Base-by-base conservation (phyloP, 1,284 basidiomycete species). In the Marasmius fiardii region DNA sequence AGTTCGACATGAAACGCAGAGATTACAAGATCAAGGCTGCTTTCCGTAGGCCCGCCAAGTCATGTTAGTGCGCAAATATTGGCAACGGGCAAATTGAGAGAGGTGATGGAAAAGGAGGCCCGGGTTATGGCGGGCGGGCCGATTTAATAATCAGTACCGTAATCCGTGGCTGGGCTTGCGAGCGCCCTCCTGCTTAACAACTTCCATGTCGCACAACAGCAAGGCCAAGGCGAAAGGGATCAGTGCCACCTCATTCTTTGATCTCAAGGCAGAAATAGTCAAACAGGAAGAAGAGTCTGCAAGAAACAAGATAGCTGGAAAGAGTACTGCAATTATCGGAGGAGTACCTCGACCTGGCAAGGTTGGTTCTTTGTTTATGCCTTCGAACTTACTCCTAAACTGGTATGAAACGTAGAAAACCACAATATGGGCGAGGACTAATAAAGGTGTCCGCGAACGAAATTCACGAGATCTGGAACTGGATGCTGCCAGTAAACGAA, bases 181-280 rank as follows among this genome's bases (percentile, higher is more conserved):
- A n/a, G n/a, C n/a, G n/a, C n/a, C n/a, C n/a, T n/a, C n/a, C n/a
- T n/a, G n/a, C n/a, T n/a, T n/a, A n/a, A n/a, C n/a, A n/a, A n/a
- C 10, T 31, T 31, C 20, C 37, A 43, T 53, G 37, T 41, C 45
- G 20, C 69, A 69, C 55, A 60, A 64, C 31, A 67, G 60, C 58
- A 88, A 85, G 65, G 75, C 82, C 0, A 86, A 82, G 65, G 82
- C 81, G n/a, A 80, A 83, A 41, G 86, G 85, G 3, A 77, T 90
- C 64, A 88, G 82, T 59, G 77, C 84, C 1, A 80, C 77, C 56
- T 88, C 89, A 0, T 90, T 91, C 68, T 80, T 91, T 24, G 87
- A 91, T 64, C 79, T 92, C 44, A 88, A 87, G 60, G 85, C 87
- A 3, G 85, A 90, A 57, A 71, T 92, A 0, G 77, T 82, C 1